phyloP scores from a whole-genome alignment of 345 rosid genomes.

The Boechera divaricarpa region DNA sequence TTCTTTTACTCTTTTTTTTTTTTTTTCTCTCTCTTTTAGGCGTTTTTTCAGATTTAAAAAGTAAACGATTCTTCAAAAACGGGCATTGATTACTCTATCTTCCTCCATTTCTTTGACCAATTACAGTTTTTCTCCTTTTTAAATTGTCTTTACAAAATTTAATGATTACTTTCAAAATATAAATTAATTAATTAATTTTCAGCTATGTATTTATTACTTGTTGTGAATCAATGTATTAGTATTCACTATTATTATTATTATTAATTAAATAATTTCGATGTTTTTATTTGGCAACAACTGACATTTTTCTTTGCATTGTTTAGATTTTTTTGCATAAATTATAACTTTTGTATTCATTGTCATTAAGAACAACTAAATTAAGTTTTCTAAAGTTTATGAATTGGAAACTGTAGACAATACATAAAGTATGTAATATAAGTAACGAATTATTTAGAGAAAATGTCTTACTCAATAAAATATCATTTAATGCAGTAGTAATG shows the following conservation, averaged over 20 bases:
- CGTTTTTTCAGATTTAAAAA: no score
- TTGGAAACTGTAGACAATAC: background rate
- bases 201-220: background rate
- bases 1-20: background rate
- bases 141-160: no score
- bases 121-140: background rate
- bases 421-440: background rate
- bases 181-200: no score
- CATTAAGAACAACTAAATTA: background rate
- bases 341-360: slow-evolving; percentile 9
- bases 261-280: no score
- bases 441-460: background rate
- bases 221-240: background rate
- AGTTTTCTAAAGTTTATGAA: background rate
- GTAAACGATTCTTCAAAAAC: background rate
- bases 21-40: no score
- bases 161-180: background rate
- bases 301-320: no score
- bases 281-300: no score
- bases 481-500: background rate
- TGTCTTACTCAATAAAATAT: background rate
- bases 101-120: background rate
- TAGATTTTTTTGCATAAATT: no score
- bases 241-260: no score
- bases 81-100: background rate